A percentile compares a stretch with the other conserved stretches of the same genome.
Conservation (phyloP, 768 basidiomycete genomes). For the Tulasnella sp. region DNA sequence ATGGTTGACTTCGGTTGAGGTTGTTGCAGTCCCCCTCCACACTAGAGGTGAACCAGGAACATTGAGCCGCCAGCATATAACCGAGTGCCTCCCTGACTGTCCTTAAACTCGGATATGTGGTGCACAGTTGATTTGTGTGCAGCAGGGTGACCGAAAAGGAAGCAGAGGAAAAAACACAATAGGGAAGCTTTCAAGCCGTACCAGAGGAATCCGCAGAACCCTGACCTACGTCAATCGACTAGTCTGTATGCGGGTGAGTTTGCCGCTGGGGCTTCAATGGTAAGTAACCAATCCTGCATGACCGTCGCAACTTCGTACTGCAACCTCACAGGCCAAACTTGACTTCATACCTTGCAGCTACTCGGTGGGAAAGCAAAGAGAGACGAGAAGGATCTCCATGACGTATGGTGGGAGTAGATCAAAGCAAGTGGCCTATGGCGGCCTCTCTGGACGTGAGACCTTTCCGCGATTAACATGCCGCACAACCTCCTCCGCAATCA, state of each 20-base stretch:
- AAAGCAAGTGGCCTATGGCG: not conserved
- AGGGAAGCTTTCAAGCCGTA: not conserved
- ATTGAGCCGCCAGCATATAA: not conserved
- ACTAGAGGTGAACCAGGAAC: not conserved
- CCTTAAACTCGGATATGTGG: not conserved
- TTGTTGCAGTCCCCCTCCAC: not conserved
- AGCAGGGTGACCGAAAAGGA: not conserved
- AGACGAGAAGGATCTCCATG: not conserved
- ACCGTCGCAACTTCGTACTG: not conserved
- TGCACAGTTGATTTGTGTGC: not conserved
- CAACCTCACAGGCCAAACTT: not conserved
- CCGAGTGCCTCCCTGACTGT: not conserved
- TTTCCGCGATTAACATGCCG: not conserved
- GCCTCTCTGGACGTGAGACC: not conserved
- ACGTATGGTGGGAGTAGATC: slow-evolving; percentile 1
- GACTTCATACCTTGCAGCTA: not conserved
- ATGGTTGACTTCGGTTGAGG: not conserved
- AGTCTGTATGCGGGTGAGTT: not conserved
- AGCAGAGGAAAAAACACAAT: not conserved
- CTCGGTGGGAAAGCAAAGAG: not conserved
- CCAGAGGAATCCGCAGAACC: not conserved
- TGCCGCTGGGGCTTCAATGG: not conserved
- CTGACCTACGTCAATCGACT: not conserved
- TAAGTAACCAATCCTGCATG: not conserved
- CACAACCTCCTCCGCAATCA: not conserved